Evolutionary conservation across 108 stramenopile genomes (phyloP), one percentile per base, ranked within the genome.

Genomic region (Fistulifera pelliculosa): DNA sequence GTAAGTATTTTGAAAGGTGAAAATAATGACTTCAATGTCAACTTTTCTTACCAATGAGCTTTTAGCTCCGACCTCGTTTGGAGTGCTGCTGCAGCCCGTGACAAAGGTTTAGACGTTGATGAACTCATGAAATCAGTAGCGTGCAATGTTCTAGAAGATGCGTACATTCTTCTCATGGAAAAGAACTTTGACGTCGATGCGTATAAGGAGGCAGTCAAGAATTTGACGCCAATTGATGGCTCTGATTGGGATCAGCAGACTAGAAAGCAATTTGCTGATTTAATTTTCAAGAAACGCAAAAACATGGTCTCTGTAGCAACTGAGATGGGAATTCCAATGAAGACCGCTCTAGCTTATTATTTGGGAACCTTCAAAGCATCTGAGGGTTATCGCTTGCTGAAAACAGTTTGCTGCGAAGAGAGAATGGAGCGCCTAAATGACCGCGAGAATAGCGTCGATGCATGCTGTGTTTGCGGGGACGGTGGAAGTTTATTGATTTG

Each of bases 401-500:
- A 85, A 62, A 54, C 62, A 6, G 69, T 76, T 4, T 62, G 67
- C 35, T 14, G 24, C 7, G 58, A 74, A 16, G 77, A 75, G 56
- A n/a, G 24, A 17, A 66, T 62, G 59, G 39, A 56, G 22, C 41
- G 38, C 1, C 51, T 61, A 35, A 68, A 62, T 23, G 62, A 54
- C 13, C 45, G 38, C 10, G 61, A 60, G 0, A 69, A 69, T 25
- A 70, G 57, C 13, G 44, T 64, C 27, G 77, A 83, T 54, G 70
- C 68, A 2, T 89, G 87, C 55, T 70, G 53, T 21, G 62, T 75
- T 52, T 89, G 87, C 51, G 79, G 79, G 14, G 76, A 83, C 19
- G 87, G 87, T 14, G 87, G 87, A 1, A 79, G 56, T 28, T 73
- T 91, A n/a, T 58, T 91, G 7, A 79, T 81, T 31, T 91, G 89